phyloP scores from a whole-genome alignment of 345 rosid genomes.

The Syzygium grande region DNA sequence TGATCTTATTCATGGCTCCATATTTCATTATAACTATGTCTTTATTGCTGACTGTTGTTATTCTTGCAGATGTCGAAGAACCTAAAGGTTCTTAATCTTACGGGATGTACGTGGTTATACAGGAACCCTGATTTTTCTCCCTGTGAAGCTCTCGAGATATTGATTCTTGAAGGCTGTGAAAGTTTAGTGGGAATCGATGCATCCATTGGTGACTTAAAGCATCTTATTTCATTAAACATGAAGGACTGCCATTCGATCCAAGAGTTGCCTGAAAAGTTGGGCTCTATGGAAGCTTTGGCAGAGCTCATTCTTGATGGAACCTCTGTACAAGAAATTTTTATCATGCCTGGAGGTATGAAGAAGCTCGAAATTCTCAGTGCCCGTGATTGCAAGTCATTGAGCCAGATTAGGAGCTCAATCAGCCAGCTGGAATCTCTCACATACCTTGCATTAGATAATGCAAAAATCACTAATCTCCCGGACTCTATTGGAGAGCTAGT shows the following conservation, averaged over 20 bases:
- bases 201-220: constrained; percentile 7
- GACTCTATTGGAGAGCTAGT: constrained; percentile 3
- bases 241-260: constrained; percentile 5
- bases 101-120: not conserved
- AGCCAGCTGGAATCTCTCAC: constrained; percentile 9
- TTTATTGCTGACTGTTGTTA: not conserved
- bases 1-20: not conserved
- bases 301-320: constrained; percentile 12
- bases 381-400: constrained; percentile 6
- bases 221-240: constrained; percentile 8
- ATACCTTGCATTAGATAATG: constrained; percentile 5
- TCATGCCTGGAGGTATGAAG: constrained; percentile 6
- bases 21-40: not conserved
- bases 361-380: constrained; percentile 5
- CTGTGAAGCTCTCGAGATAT: constrained; percentile 2
- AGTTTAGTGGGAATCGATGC: constrained; percentile 3
- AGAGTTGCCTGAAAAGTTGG: constrained; percentile 3
- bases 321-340: constrained; percentile 4
- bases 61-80: constrained; percentile 4
- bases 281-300: not conserved
- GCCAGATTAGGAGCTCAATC: not conserved
- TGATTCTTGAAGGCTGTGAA: constrained; percentile 11
- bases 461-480: constrained; percentile 8
- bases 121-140: constrained; percentile 8
- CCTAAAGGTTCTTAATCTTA: constrained; percentile 12